A percentile compares a stretch with the other conserved stretches of the same genome.
These are phyloP conservation scores for Wickerhamiella occidentalis DNA, from an alignment of 805 yeast species.

Conservation along the genomic window DNA sequence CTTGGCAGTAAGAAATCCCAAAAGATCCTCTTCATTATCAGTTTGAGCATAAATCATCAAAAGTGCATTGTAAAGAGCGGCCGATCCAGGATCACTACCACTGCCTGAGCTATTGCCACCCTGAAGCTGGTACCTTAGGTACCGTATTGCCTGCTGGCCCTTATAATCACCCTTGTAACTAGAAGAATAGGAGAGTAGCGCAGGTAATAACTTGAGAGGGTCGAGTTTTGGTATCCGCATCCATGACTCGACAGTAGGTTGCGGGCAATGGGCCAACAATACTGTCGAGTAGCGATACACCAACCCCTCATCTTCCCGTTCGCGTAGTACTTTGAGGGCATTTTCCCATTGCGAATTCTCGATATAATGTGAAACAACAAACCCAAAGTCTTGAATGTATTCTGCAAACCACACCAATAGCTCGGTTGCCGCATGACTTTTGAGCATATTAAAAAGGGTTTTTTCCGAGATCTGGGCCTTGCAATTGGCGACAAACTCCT, in stretches of 20 bases:
- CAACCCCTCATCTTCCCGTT: constrained; percentile 34
- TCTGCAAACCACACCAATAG: constrained; percentile 60
- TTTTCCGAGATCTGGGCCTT: constrained; percentile 40
- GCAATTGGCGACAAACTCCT: constrained; percentile 36
- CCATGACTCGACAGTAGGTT: constrained; percentile 68
- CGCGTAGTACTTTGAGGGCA: constrained; percentile 43
- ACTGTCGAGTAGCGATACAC: constrained; percentile 61
- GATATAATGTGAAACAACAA: constrained; percentile 57
- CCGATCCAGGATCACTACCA: constrained; percentile 30
- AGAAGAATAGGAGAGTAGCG: constrained; percentile 53
- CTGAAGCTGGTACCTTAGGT: constrained; percentile 43
- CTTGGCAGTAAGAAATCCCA: constrained; percentile 39
- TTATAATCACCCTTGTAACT: constrained; percentile 29
- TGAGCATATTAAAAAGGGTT: constrained; percentile 61
- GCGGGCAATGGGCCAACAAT: constrained; percentile 54
- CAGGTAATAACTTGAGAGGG: constrained; percentile 57
- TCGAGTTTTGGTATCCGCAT: constrained; percentile 43
- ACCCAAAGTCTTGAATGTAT: constrained; percentile 52
- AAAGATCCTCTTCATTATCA: constrained; percentile 37
- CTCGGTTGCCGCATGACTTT: constrained; percentile 49
- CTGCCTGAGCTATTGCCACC: constrained; percentile 26
- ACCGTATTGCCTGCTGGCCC: constrained; percentile 55
- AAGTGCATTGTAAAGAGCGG: constrained; percentile 52
- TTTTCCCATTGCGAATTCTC: constrained; percentile 53
- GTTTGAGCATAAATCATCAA: constrained; percentile 50